Percentiles rank a stretch among this genome's conserved stretches.
Conservation (phyloP, 768 basidiomycete species). For the Tricholoma hemisulphureum region DNA sequence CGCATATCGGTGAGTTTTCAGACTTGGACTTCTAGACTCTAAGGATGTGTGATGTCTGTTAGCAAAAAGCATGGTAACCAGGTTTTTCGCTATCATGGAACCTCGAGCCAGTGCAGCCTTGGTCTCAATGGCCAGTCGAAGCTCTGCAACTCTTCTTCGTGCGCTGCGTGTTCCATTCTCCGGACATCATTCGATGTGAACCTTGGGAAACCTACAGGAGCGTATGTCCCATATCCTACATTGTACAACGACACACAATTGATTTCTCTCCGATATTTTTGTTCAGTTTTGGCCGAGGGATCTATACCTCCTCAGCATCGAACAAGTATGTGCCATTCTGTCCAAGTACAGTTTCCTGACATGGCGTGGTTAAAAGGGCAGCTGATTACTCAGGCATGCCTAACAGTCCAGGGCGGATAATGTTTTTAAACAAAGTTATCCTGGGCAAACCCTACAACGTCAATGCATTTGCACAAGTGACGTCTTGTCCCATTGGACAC, state of each 20-base stretch:
- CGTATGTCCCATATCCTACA: constrained; percentile 1
- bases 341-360: neutral
- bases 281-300: neutral
- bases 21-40: neutral
- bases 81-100: constrained; percentile 18
- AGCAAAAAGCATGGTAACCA: constrained; percentile 11
- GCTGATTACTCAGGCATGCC: neutral
- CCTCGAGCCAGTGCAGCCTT: constrained; percentile 20
- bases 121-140: constrained; percentile 22
- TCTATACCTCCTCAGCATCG: constrained; percentile 8
- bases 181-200: constrained; percentile 7
- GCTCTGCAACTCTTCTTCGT: constrained; percentile 19
- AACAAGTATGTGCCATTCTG: constrained; percentile 8
- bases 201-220: neutral
- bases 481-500: constrained; percentile 3
- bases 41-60: neutral
- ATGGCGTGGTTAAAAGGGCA: neutral
- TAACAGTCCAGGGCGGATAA: neutral
- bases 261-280: neutral
- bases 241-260: neutral
- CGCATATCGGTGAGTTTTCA: constrained; percentile 8
- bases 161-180: constrained; percentile 21
- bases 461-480: constrained; percentile 1
- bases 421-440: constrained; percentile 9
- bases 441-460: constrained; percentile 4